A percentile compares a stretch with the other conserved stretches of the same genome.
Conservation (phyloP, 2,329 filamentous ascomycete genomes). For the Colletotrichum camelliae region DNA sequence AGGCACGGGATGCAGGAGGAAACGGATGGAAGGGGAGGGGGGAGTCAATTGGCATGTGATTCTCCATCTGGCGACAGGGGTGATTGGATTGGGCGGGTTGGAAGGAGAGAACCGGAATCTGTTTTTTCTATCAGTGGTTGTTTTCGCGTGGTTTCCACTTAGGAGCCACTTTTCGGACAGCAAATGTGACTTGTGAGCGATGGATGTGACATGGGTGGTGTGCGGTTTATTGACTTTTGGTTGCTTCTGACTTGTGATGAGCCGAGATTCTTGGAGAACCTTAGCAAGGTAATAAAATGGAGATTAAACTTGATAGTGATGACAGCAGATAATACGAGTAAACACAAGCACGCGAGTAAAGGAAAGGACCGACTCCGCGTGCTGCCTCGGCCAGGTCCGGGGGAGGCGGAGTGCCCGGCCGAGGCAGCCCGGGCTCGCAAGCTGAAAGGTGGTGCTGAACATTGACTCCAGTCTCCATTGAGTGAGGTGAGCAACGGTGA, state of each 20-base stretch:
- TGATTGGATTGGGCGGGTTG: not conserved
- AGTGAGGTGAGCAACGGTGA: not conserved
- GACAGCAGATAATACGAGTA: not conserved
- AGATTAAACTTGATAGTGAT: not conserved
- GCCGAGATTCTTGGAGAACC: not conserved
- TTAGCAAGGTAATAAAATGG: not conserved
- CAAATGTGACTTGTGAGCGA: not conserved
- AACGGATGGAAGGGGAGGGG: not conserved
- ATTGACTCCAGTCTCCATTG: too few relatives aligned
- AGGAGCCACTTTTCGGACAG: not conserved
- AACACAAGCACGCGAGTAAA: not conserved
- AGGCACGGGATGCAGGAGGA: not conserved
- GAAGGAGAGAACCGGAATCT: not conserved
- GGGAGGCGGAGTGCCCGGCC: slow-evolving; percentile 9
- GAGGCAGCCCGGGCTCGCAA: slow-evolving; percentile 5
- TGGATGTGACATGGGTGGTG: not conserved
- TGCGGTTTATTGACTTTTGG: slow-evolving; percentile 5
- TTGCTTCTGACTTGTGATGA: not conserved
- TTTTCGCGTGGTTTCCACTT: not conserved
- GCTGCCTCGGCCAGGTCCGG: slow-evolving; percentile 16
- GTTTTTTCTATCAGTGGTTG: not conserved
- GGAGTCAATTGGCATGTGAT: slow-evolving; percentile 10
- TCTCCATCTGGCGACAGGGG: not conserved
- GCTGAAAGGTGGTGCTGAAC: not conserved
- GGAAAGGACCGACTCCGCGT: not conserved